A percentile compares a stretch with the other conserved stretches of the same genome.
Conservation (phyloP, 768 basidiomycete species). For the Erythrobasidium yunnanense region DNA sequence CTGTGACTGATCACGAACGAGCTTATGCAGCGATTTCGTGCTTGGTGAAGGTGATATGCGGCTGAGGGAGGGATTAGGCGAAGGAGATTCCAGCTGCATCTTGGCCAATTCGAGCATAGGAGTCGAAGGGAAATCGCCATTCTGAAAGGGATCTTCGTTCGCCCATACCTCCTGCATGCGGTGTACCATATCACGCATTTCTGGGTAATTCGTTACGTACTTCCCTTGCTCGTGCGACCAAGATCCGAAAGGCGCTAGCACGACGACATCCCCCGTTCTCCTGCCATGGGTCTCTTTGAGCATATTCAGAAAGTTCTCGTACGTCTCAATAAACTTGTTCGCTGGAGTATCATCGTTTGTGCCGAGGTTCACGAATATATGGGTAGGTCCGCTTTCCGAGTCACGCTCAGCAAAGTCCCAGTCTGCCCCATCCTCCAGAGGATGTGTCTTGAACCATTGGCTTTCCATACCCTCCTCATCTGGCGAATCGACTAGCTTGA, state of each 20-base stretch:
- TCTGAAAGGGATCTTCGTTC: slow-evolving; percentile 13
- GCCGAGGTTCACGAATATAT: slow-evolving; percentile 14
- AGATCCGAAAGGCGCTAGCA: slow-evolving; percentile 14
- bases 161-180: not conserved
- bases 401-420: slow-evolving; percentile 23
- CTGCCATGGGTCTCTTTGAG: slow-evolving; percentile 19
- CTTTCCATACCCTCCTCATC: slow-evolving; percentile 15
- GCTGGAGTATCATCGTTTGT: not conserved
- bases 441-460: slow-evolving; percentile 10
- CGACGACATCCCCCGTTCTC: slow-evolving; percentile 16
- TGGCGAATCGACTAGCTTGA: not conserved
- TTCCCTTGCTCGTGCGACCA: not conserved
- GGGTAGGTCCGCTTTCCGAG: slow-evolving; percentile 10
- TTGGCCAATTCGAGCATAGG: slow-evolving; percentile 17
- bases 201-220: not conserved
- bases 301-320: slow-evolving; percentile 2
- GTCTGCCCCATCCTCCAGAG: not conserved
- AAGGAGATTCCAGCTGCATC: slow-evolving; percentile 1
- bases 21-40: not conserved
- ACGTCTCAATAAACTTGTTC: slow-evolving; percentile 4
- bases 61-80: not conserved
- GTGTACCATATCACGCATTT: not conserved
- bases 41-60: not conserved
- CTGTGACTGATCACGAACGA: not conserved
- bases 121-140: slow-evolving; percentile 19